These are phyloP conservation scores for Pinus tabuliformis DNA, from an alignment of 75 land plant species.

Conservation along the genomic window DNA sequence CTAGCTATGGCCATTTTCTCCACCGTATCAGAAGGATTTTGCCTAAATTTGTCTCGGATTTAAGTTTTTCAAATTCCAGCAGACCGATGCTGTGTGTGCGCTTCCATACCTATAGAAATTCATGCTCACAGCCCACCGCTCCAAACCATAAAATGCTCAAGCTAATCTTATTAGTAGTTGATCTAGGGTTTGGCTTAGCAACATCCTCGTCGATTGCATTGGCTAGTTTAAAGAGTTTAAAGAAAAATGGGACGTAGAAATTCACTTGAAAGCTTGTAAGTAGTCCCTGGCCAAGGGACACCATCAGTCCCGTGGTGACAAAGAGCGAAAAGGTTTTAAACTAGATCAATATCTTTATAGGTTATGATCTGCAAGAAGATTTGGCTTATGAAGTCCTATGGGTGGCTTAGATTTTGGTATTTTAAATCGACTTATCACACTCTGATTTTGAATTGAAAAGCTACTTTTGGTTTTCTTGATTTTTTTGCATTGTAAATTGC, in stretches of 20 bases:
- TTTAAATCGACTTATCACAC: too few relatives aligned
- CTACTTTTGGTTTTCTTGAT: too few relatives aligned
- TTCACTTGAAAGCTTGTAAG: neutral
- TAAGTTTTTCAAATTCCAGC: neutral
- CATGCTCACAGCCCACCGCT: neutral
- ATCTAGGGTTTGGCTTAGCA: neutral
- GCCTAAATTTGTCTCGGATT: neutral
- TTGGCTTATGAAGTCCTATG: constrained; percentile 71
- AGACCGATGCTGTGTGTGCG: neutral
- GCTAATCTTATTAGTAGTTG: neutral
- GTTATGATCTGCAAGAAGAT: constrained; percentile 79
- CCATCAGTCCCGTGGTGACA: neutral
- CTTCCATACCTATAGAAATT: neutral
- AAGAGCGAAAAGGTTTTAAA: neutral
- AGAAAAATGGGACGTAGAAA: neutral
- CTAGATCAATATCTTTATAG: constrained; percentile 55
- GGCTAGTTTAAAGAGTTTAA: neutral
- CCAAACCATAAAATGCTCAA: neutral
- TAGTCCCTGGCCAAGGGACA: neutral
- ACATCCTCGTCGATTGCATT: neutral
- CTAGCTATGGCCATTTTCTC: neutral
- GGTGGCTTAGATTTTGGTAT: too few relatives aligned
- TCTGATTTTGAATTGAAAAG: too few relatives aligned
- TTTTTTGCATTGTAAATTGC: too few relatives aligned
- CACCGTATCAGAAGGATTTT: neutral